phyloP scores from a whole-genome alignment of 2,329 filamentous ascomycete genomes.

The Hypoxylon sp. region DNA sequence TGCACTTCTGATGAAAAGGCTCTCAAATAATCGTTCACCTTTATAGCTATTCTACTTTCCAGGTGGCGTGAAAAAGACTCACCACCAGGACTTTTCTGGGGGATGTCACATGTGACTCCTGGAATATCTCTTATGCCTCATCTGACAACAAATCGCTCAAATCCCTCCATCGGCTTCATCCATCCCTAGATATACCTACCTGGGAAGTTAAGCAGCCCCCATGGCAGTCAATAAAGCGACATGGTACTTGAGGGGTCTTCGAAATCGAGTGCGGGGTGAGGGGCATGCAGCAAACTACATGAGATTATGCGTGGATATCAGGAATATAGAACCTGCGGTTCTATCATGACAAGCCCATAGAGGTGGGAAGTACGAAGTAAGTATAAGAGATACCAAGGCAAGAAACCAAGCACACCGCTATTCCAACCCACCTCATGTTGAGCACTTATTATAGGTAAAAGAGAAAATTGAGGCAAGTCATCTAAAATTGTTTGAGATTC shows the following conservation, averaged over 20 bases:
- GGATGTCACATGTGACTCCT: slow-evolving; percentile 29
- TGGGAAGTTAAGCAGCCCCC: slow-evolving; percentile 30
- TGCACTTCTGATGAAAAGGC: slow-evolving; percentile 17
- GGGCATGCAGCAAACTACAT: slow-evolving; percentile 17
- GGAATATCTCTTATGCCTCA: slow-evolving; percentile 12
- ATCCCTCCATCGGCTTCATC: slow-evolving; percentile 31
- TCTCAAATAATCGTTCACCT: slow-evolving; percentile 19
- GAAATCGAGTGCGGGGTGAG: slow-evolving; percentile 38
- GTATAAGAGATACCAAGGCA: background rate
- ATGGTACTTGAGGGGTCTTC: slow-evolving; percentile 12
- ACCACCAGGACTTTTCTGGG: slow-evolving; percentile 11
- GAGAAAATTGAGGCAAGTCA: background rate
- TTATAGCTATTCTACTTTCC: slow-evolving; percentile 13
- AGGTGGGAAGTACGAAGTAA: too few relatives aligned
- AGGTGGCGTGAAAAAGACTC: slow-evolving; percentile 14
- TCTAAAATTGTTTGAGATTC: slow-evolving; percentile 6
- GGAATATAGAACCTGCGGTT: slow-evolving; percentile 20
- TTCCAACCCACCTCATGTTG: slow-evolving; percentile 6
- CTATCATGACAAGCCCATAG: slow-evolving; percentile 26
- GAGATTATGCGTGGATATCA: slow-evolving; percentile 10
- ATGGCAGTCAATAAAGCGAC: slow-evolving; percentile 17
- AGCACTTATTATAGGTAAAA: slow-evolving; percentile 13
- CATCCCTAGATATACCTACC: slow-evolving; percentile 6
- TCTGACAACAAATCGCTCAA: slow-evolving; percentile 38
- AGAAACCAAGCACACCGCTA: slow-evolving; percentile 23